These are phyloP conservation scores for Colletotrichum sp. DNA, from an alignment of 2,329 filamentous ascomycete species.

Conservation along the genomic window DNA sequence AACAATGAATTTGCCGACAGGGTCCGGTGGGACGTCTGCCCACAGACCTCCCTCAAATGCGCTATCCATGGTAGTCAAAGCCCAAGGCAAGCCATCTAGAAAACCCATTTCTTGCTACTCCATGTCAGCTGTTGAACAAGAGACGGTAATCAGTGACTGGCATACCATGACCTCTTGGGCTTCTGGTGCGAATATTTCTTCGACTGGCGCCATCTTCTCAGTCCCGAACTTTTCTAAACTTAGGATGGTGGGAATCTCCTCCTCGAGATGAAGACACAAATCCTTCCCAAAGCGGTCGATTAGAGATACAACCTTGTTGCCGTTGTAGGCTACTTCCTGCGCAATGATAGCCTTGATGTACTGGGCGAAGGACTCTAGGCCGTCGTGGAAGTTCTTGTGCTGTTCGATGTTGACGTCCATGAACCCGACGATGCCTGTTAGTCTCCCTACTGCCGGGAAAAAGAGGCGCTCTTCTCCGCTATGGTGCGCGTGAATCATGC, in stretches of 20 bases:
- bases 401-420: constrained; percentile 47
- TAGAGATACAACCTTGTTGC: constrained; percentile 25
- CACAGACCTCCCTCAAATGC: constrained; percentile 26
- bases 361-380: constrained; percentile 29
- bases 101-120: constrained; percentile 24
- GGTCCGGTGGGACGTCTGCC: constrained; percentile 31
- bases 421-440: constrained; percentile 35
- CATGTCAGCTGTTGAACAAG: not conserved
- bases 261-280: constrained; percentile 32
- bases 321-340: constrained; percentile 18
- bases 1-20: constrained; percentile 14
- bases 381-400: constrained; percentile 40
- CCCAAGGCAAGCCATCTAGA: constrained; percentile 18
- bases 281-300: constrained; percentile 32
- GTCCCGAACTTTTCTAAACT: constrained; percentile 26
- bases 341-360: constrained; percentile 29
- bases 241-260: constrained; percentile 35
- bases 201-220: constrained; percentile 24
- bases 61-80: constrained; percentile 23
- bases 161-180: constrained; percentile 25
- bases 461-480: constrained; percentile 37
- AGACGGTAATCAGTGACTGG: not conserved
- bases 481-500: constrained; percentile 40
- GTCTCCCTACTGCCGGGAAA: constrained; percentile 40
- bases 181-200: constrained; percentile 11